phyloP scores from a whole-genome alignment of 2,329 filamentous ascomycete genomes.

The Colletotrichum sp. region DNA sequence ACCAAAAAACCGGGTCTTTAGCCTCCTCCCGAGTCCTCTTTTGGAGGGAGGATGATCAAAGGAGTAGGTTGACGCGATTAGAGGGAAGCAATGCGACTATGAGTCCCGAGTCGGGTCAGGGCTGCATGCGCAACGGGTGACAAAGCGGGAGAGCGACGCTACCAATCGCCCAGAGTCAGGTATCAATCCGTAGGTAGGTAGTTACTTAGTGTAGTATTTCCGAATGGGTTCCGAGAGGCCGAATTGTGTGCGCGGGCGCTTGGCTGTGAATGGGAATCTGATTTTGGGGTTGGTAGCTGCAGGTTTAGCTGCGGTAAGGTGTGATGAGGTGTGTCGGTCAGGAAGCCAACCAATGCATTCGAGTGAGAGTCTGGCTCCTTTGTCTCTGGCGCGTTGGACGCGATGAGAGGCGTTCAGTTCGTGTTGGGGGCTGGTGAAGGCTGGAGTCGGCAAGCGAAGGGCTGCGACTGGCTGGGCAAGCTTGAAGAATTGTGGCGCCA shows the following conservation, averaged over 20 bases:
- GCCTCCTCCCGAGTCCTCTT: conserved; percentile 1
- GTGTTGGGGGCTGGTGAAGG: conserved; percentile 13
- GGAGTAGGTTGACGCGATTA: conserved; percentile 6
- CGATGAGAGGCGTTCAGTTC: conserved; percentile 4
- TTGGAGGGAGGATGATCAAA: background rate
- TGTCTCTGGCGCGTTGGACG: conserved; percentile 18
- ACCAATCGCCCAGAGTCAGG: background rate
- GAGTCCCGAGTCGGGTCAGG: background rate
- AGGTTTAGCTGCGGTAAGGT: background rate
- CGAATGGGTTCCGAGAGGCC: conserved; percentile 9
- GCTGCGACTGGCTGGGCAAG: background rate
- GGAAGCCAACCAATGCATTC: conserved; percentile 15
- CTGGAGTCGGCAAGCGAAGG: background rate
- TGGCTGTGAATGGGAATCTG: background rate
- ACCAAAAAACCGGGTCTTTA: conserved; percentile 20
- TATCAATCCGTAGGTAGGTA: background rate
- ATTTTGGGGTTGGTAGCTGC: conserved; percentile 1
- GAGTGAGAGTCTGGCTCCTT: background rate
- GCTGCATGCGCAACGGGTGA: conserved; percentile 9
- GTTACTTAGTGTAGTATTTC: conserved; percentile 4
- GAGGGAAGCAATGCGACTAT: conserved; percentile 1
- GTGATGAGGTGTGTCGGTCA: conserved; percentile 15
- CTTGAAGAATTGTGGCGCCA: conserved; percentile 20
- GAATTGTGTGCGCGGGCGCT: background rate
- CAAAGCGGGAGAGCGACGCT: background rate